Conservation (phyloP, 1,139 yeast genomes). For the Geotrichum histeridarum region DNA sequence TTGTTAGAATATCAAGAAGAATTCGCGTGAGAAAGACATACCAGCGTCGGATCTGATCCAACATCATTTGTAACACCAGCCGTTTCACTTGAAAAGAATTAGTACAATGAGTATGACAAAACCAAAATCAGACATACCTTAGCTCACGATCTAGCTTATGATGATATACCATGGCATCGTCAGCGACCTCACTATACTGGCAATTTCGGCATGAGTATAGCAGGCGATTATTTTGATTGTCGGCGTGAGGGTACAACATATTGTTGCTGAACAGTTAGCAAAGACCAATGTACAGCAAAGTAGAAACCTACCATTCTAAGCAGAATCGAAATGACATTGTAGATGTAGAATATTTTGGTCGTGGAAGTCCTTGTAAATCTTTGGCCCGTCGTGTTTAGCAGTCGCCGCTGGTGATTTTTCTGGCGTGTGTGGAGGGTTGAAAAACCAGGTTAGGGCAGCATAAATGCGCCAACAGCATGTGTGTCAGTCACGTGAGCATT, state of each 20-base stretch:
- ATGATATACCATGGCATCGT: constrained; percentile 80
- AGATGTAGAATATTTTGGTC: constrained; percentile 14
- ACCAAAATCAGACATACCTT: neutral
- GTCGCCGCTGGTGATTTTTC: neutral
- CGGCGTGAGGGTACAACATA: constrained; percentile 98
- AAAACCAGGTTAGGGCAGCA: neutral
- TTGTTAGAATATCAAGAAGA: too few relatives aligned
- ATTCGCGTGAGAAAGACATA: too few relatives aligned
- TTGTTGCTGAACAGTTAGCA: constrained; percentile 53
- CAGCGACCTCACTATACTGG: constrained; percentile 88
- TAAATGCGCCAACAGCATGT: neutral
- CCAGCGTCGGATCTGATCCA: constrained; percentile 87
- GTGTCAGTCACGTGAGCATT: neutral
- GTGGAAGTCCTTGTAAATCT: constrained; percentile 7
- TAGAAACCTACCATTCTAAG: constrained; percentile 58
- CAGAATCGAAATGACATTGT: constrained; percentile 93
- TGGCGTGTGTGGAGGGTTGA: neutral
- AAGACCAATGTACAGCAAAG: neutral
- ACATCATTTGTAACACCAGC: constrained; percentile 98
- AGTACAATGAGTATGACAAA: too few relatives aligned
- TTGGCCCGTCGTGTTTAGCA: neutral
- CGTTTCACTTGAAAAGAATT: constrained; percentile 55
- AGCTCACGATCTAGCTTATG: constrained; percentile 87
- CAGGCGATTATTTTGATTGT: constrained; percentile 60
- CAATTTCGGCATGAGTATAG: constrained; percentile 94